Base-by-base conservation (phyloP, 164 flowering plant genomes). In the Vitis amurensis region DNA sequence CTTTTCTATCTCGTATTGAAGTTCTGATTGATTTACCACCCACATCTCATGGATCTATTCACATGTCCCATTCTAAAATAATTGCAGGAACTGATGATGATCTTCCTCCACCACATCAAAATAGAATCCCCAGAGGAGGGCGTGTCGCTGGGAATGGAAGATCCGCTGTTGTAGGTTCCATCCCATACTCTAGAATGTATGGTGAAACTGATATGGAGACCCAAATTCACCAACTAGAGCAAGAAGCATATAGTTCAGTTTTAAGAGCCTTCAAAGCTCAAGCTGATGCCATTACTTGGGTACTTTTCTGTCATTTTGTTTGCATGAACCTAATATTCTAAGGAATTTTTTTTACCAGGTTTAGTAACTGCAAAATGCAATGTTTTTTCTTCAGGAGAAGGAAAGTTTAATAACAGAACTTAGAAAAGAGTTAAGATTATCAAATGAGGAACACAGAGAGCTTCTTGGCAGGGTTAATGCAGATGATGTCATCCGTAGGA, bases 31-130 rank as follows among this genome's bases (percentile, higher is more conserved):
- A 31, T 31, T 31, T 31, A 31, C 44, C 44, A 10, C 59, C 59
- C 19, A 19, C 27, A 7, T 56, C 27, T 56, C 7, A 13, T 5
- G 10, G 19, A 7, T 44, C 9, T 9, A 49, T 44, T 63, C 29
- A 2, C 16, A 2, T 47, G 9, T 59, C 52, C 19, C 66, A 1
- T 15, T 11, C 13, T n/a, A 6, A 66, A 50, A 58, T 48, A 19
- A 66, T 51, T 72, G 55, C 81, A 84, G 87, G 87, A 65, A 85
- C 88, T 47, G 96, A 93, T 81, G 95, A 93, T 73, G 98, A 89
- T 78, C 89, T 89, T 55, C 97, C 97, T 49, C 98, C 94, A 44
- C 70, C 91, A 59, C 94, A 89, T 74, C 94, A 89, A 72, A 89
- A 79, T 69, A 88, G 90, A 80, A 81, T 88, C 62, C 76, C 84